Percentiles rank a stretch among this genome's conserved stretches.
phyloP scores from a whole-genome alignment of 306 rosid genomes.

The Parietaria judaica region DNA sequence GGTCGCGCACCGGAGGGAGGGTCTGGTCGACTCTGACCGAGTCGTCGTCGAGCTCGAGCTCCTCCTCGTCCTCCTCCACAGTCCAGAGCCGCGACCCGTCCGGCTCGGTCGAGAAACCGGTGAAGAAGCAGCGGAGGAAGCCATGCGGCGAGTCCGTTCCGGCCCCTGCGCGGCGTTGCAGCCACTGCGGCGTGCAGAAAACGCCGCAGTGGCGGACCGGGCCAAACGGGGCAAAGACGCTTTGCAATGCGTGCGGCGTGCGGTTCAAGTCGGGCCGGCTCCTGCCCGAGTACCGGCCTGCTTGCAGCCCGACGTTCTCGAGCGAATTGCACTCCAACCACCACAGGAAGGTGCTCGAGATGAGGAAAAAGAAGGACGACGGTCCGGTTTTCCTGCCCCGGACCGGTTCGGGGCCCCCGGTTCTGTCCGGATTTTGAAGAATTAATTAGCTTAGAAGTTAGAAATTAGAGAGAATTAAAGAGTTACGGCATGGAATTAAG shows the following conservation, averaged over 20 bases:
- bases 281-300: slow-evolving; percentile 91
- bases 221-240: slow-evolving; percentile 74
- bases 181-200: slow-evolving; percentile 91
- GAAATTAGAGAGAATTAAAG: slow-evolving; percentile 9
- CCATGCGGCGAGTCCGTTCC: slow-evolving; percentile 19
- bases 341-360: slow-evolving; percentile 95
- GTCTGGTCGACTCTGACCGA: slow-evolving; percentile 69
- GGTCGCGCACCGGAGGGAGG: slow-evolving; percentile 54
- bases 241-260: slow-evolving; percentile 91
- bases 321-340: slow-evolving; percentile 79
- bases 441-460: neutral
- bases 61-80: slow-evolving; percentile 51
- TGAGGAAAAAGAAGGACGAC: slow-evolving; percentile 76
- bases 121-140: slow-evolving; percentile 7
- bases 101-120: slow-evolving; percentile 21
- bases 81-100: slow-evolving; percentile 15
- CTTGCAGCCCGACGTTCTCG: slow-evolving; percentile 90
- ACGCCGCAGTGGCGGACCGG: slow-evolving; percentile 99
- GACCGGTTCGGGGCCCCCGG: slow-evolving; percentile 29
- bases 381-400: slow-evolving; percentile 4
- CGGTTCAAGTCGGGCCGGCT: slow-evolving; percentile 89
- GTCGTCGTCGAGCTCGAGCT: slow-evolving; percentile 53
- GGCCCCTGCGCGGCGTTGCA: slow-evolving; percentile 60
- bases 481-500: slow-evolving; percentile 27
- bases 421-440: slow-evolving; percentile 43